Evolutionary conservation across 1,139 yeast genomes (phyloP).

Genomic region (Yamadazyma songkhlaensis): DNA sequence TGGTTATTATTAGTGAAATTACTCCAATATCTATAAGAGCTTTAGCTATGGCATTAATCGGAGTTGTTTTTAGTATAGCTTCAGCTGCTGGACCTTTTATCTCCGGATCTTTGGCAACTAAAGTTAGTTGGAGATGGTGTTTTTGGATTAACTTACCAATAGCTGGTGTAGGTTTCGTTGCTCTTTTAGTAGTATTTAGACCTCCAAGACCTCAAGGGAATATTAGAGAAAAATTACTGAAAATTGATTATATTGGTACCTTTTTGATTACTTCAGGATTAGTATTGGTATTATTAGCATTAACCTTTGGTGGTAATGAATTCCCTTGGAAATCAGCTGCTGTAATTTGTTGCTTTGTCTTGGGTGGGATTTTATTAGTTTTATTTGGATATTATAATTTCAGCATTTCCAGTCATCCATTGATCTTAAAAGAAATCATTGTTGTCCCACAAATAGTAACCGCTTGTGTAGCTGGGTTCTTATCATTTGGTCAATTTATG

Average conservation of each 20-base stretch:
- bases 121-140: conserved; percentile 77
- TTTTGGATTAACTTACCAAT: conserved; percentile 70
- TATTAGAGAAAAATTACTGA: conserved; percentile 36
- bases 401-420: conserved; percentile 39
- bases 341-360: conserved; percentile 49
- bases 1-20: conserved; percentile 58
- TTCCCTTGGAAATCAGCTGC: conserved; percentile 49
- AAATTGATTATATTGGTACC: conserved; percentile 34
- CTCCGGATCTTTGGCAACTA: conserved; percentile 64
- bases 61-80: conserved; percentile 53
- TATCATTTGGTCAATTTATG: conserved; percentile 46
- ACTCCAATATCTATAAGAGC: conserved; percentile 62
- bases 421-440: conserved; percentile 44
- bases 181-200: conserved; percentile 48
- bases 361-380: conserved; percentile 48
- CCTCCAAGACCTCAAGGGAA: conserved; percentile 52
- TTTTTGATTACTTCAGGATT: conserved; percentile 27
- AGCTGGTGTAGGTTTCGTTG: conserved; percentile 53
- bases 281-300: conserved; percentile 29
- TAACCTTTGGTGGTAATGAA: conserved; percentile 36
- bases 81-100: conserved; percentile 62
- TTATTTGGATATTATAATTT: conserved; percentile 50
- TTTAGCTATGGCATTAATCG: conserved; percentile 46
- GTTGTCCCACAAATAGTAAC: conserved; percentile 32
- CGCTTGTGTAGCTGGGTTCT: conserved; percentile 35